Evolutionary conservation across 2,329 filamentous ascomycete species (phyloP).

Genomic region (Blumeriella jaapii): DNA sequence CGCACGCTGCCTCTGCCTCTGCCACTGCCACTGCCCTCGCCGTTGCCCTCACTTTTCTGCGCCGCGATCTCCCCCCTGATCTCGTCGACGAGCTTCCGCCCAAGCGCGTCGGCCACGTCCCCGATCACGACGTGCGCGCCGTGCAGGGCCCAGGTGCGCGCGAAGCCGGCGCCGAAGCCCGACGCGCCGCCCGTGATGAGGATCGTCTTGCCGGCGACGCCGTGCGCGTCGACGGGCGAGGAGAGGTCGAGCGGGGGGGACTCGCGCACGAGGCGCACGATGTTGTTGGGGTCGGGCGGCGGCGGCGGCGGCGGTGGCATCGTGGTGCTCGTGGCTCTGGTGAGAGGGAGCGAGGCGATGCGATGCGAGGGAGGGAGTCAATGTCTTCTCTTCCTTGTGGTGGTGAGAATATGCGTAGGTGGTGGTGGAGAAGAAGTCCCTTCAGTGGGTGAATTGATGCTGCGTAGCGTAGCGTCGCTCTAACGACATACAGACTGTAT

Average conservation of each 20-base stretch:
- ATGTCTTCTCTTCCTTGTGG: too few relatives aligned
- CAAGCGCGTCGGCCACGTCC: conserved; percentile 45
- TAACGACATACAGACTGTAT: too few relatives aligned
- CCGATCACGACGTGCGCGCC: conserved; percentile 52
- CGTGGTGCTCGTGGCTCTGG: too few relatives aligned
- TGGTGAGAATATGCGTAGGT: too few relatives aligned
- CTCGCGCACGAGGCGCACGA: conserved; percentile 16
- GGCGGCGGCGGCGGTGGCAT: too few relatives aligned
- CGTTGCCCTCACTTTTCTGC: too few relatives aligned
- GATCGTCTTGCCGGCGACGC: conserved; percentile 43
- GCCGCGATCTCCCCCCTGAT: conserved; percentile 33
- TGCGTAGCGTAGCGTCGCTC: too few relatives aligned
- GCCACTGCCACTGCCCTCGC: too few relatives aligned
- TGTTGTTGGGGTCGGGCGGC: conserved; percentile 13
- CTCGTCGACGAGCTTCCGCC: conserved; percentile 42
- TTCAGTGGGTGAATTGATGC: too few relatives aligned
- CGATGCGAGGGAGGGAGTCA: too few relatives aligned
- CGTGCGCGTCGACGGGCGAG: conserved; percentile 33
- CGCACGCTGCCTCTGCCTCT: conserved; percentile 36
- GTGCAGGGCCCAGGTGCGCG: conserved; percentile 40
- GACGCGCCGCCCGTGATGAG: conserved; percentile 54
- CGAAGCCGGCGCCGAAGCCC: conserved; percentile 45
- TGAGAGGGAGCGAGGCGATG: too few relatives aligned
- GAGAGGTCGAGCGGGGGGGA: conserved; percentile 34
- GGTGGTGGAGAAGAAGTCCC: too few relatives aligned